Conservation (phyloP, 176 grass and related monocot genomes). For the Bothriochloa decipiens region DNA sequence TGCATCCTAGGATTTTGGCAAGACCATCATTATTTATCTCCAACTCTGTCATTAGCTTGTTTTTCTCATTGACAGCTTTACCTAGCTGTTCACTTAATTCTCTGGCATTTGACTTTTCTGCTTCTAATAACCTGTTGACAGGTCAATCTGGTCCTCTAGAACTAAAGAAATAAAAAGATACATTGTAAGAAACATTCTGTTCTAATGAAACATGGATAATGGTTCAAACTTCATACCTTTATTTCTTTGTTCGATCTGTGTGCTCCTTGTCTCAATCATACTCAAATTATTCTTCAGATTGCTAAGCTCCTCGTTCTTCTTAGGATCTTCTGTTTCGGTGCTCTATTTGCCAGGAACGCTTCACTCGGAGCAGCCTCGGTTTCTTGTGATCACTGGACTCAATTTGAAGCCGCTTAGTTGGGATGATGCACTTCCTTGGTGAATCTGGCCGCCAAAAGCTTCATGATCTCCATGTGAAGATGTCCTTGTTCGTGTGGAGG, state of each 20-base stretch:
- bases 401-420: background rate
- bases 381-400: background rate
- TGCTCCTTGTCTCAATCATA: background rate
- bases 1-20: conserved; percentile 3
- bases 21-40: background rate
- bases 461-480: too few species aligned
- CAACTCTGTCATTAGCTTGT: background rate
- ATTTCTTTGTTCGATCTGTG: background rate
- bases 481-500: too few species aligned
- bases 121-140: conserved; percentile 5
- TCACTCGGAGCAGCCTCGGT: background rate
- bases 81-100: background rate
- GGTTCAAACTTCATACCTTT: background rate
- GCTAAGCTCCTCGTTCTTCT: background rate
- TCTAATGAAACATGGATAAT: background rate
- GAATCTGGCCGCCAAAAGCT: too few species aligned
- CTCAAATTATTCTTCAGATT: background rate
- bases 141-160: conserved; percentile 10
- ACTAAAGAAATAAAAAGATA: background rate
- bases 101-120: background rate
- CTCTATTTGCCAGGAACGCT: background rate
- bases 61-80: background rate
- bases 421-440: too few species aligned
- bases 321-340: background rate
- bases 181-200: background rate